Evolutionary conservation across 176 grass and related monocot species (phyloP), one percentile per base, ranked within the genome.

Genomic region (Zoysia pacifica): DNA sequence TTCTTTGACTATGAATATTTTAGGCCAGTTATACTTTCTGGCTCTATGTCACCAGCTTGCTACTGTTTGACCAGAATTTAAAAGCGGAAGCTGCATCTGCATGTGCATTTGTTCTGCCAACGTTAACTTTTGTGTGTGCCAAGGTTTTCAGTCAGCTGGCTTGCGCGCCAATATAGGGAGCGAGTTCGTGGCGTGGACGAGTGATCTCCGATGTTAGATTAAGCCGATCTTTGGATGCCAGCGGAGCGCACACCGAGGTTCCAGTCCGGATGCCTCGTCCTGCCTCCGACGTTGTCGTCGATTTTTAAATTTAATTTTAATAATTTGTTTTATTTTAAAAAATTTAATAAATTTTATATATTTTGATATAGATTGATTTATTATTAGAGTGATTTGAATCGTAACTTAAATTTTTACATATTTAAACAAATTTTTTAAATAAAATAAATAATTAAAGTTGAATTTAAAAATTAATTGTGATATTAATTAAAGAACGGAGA

Each of bases 71-170:
- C 86, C 42, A 7, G 5, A 18, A 61, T 83, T 79, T 45, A 9
- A 28, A 52, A 46, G 15, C n/a, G 35, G 19, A 4, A 48, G 15
- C 11, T n/a, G 6, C 55, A 9, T 37, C 11, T n/a, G 6, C 55
- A 9, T 37, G 74, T 44, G 74, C 0, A 5, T 49, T 73, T 78
- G 74, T 78, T 82, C 66, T 87, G 72, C 48, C 73, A 82, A 82
- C 66, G 59, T 82, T 82, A 76, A 42, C 67, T 36, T 39, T 70
- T 71, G 64, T 74, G 42, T 0, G 49, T 5, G 65, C 40, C 56
- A 54, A 82, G 41, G 66, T 83, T 77, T 35, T 35, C 35, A 28
- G 79, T 78, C 73, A 72, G 65, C 66, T 78, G 28, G 41, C 15
- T 87, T 78, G 48, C 14, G 48, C 59, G 42, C 49, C 74, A 72